A percentile compares a stretch with the other conserved stretches of the same genome.
phyloP scores from a whole-genome alignment of 495 filamentous ascomycete genomes.

The Penicillium malachiteum region DNA sequence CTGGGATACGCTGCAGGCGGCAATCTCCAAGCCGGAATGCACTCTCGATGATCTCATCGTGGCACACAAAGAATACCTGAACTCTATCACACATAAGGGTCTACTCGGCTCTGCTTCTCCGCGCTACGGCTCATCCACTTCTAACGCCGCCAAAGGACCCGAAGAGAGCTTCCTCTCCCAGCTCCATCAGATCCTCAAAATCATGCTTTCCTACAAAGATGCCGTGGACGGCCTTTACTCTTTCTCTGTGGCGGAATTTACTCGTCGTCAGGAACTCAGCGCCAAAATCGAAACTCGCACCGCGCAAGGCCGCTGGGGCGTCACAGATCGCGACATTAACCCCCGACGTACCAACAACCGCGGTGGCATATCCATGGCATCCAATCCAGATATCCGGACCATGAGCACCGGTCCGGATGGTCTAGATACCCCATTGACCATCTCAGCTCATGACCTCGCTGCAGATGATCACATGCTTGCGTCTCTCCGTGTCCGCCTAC shows the following conservation, averaged over 20 bases:
- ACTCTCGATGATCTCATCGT: slow-evolving; percentile 94
- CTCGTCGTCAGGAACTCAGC: slow-evolving; percentile 77
- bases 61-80: slow-evolving; percentile 88
- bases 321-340: slow-evolving; percentile 54
- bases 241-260: slow-evolving; percentile 91
- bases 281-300: slow-evolving; percentile 69
- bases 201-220: slow-evolving; percentile 92
- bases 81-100: slow-evolving; percentile 93
- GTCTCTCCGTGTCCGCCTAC: slow-evolving; percentile 68
- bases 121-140: slow-evolving; percentile 37
- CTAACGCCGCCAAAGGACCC: slow-evolving; percentile 49
- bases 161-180: slow-evolving; percentile 86
- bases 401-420: slow-evolving; percentile 28
- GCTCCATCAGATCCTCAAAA: slow-evolving; percentile 86
- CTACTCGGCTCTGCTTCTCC: slow-evolving; percentile 69
- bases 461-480: slow-evolving; percentile 70
- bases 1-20: slow-evolving; percentile 83
- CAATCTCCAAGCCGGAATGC: slow-evolving; percentile 74
- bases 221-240: slow-evolving; percentile 92
- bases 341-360: slow-evolving; percentile 28
- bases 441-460: slow-evolving; percentile 31
- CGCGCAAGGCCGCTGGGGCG: slow-evolving; percentile 60
- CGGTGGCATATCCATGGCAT: slow-evolving; percentile 25
- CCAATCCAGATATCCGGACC: slow-evolving; percentile 32
- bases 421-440: slow-evolving; percentile 32